Percentiles rank a stretch among this genome's conserved stretches.
Conservation (phyloP, 2,329 filamentous ascomycete genomes). For the Atkinsonella texensis region DNA sequence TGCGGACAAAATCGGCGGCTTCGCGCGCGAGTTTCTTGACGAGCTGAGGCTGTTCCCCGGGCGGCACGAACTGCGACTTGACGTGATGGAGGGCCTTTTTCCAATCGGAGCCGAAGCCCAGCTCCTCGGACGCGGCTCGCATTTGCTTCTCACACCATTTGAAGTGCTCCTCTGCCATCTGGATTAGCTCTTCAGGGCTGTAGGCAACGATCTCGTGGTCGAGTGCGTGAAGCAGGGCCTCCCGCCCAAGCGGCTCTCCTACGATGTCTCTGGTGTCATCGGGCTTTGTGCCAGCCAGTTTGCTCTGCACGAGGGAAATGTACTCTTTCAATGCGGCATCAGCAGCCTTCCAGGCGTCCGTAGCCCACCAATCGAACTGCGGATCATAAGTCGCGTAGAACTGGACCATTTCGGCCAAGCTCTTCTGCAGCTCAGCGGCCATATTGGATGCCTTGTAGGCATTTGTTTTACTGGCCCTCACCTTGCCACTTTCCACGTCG, state of each 20-base stretch:
- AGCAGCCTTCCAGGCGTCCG: slow-evolving; percentile 29
- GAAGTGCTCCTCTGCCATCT: slow-evolving; percentile 38
- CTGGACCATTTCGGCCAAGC: slow-evolving; percentile 32
- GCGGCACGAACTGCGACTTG: slow-evolving; percentile 40
- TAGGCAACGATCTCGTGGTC: slow-evolving; percentile 47
- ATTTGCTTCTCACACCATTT: slow-evolving; percentile 45
- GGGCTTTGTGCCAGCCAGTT: slow-evolving; percentile 31
- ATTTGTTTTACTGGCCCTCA: slow-evolving; percentile 25
- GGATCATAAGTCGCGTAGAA: slow-evolving; percentile 47
- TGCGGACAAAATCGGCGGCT: slow-evolving; percentile 39
- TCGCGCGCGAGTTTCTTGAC: slow-evolving; percentile 39
- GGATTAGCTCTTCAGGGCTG: slow-evolving; percentile 41
- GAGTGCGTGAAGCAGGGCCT: slow-evolving; percentile 38
- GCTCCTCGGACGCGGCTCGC: slow-evolving; percentile 33
- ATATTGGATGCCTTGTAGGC: slow-evolving; percentile 35
- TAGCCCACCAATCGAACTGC: slow-evolving; percentile 44
- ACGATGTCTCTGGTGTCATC: slow-evolving; percentile 38
- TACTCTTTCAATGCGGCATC: slow-evolving; percentile 24
- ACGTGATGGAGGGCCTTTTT: slow-evolving; percentile 41
- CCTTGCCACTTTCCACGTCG: slow-evolving; percentile 21
- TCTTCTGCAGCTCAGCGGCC: slow-evolving; percentile 25
- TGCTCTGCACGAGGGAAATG: slow-evolving; percentile 24
- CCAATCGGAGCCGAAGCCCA: slow-evolving; percentile 39
- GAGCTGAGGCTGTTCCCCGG: slow-evolving; percentile 39
- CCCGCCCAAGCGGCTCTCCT: slow-evolving; percentile 42